Percentiles rank a stretch among this genome's conserved stretches.
phyloP scores from a whole-genome alignment of 1,284 basidiomycete species.

The Heterobasidion irregulare region DNA sequence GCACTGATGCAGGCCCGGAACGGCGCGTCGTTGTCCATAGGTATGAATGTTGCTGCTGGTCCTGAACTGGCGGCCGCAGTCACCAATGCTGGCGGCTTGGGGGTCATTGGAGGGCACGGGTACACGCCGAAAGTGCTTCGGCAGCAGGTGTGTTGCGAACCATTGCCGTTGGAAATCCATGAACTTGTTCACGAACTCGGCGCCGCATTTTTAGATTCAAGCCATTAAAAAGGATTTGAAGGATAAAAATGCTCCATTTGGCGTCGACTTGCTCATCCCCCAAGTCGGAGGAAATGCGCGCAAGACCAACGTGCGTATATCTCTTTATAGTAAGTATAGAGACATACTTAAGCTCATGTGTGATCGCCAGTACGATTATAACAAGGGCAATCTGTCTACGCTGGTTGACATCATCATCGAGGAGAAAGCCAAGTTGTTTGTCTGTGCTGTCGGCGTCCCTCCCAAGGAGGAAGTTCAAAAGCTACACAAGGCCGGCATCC shows the following conservation, averaged over 20 bases:
- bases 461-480: conserved; percentile 70
- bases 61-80: conserved; percentile 84
- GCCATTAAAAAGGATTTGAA: conserved; percentile 64
- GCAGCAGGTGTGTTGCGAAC: conserved; percentile 41
- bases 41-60: conserved; percentile 86
- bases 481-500: conserved; percentile 74
- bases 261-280: conserved; percentile 81
- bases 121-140: conserved; percentile 72
- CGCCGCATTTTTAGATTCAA: conserved; percentile 43
- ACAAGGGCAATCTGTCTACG: conserved; percentile 71
- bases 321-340: neutral
- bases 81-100: conserved; percentile 80
- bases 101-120: conserved; percentile 82
- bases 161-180: neutral
- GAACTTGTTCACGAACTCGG: neutral
- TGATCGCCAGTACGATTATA: conserved; percentile 60
- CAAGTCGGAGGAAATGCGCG: conserved; percentile 75
- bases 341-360: neutral
- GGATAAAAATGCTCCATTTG: conserved; percentile 72
- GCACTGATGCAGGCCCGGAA: neutral
- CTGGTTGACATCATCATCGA: conserved; percentile 85
- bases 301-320: conserved; percentile 68
- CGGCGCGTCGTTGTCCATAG: conserved; percentile 17
- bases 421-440: conserved; percentile 76
- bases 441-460: conserved; percentile 82